Evolutionary conservation across 495 filamentous ascomycete genomes (phyloP).

Genomic region (Neurospora sp.): DNA sequence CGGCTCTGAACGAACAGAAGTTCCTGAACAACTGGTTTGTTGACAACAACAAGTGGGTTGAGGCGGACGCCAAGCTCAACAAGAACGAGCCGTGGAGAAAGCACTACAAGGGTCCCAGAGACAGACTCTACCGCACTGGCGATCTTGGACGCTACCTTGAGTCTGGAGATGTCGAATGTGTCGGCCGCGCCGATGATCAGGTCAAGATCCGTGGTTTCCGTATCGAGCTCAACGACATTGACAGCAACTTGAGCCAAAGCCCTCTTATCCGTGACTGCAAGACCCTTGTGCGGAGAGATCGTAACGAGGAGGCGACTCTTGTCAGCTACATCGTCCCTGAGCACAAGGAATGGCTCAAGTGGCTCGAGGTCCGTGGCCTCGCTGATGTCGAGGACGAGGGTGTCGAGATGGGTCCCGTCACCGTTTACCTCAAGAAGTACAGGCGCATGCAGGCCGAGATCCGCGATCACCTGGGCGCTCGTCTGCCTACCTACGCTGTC

Average conservation of each 20-base stretch:
- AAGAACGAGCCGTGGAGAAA: slow-evolving; percentile 62
- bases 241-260: slow-evolving; percentile 71
- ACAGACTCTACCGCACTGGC: slow-evolving; percentile 77
- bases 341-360: slow-evolving; percentile 56
- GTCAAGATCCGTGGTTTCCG: slow-evolving; percentile 94
- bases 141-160: slow-evolving; percentile 70
- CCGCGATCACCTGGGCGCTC: slow-evolving; percentile 62
- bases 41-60: slow-evolving; percentile 60
- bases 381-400: slow-evolving; percentile 40
- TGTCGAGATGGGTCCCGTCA: slow-evolving; percentile 33
- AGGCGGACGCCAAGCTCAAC: slow-evolving; percentile 46
- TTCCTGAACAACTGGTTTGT: slow-evolving; percentile 90
- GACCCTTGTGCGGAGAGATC: slow-evolving; percentile 78
- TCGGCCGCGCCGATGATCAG: slow-evolving; percentile 78
- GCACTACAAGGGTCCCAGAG: slow-evolving; percentile 73
- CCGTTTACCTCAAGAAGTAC: slow-evolving; percentile 48
- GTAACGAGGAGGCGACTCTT: slow-evolving; percentile 79
- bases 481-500: slow-evolving; percentile 73
- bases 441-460: slow-evolving; percentile 61
- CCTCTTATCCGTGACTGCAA: slow-evolving; percentile 77
- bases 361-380: slow-evolving; percentile 48
- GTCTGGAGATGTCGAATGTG: slow-evolving; percentile 63
- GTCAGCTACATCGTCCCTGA: slow-evolving; percentile 91
- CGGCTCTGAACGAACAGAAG: slow-evolving; percentile 62
- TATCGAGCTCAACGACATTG: slow-evolving; percentile 91